These are phyloP conservation scores for Austroboletus eburneus DNA, from an alignment of 768 basidiomycete genomes.

Conservation along the genomic window DNA sequence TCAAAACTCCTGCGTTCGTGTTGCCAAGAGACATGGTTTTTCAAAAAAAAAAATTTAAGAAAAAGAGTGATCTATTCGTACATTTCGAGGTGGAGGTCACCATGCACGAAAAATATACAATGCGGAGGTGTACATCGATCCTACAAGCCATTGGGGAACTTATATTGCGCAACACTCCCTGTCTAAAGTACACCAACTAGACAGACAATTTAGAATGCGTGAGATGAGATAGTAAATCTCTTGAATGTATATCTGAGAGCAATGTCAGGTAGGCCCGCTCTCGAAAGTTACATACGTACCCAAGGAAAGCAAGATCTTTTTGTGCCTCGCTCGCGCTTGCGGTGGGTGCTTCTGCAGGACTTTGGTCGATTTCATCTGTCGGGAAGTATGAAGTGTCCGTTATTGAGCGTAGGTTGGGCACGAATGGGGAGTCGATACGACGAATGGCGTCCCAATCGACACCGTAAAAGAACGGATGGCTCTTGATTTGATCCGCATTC, in stretches of 20 bases:
- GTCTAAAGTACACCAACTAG: neutral
- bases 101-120: too few relatives aligned
- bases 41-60: too few relatives aligned
- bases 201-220: constrained; percentile 39
- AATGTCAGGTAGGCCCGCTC: constrained; percentile 1
- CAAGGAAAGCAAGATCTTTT: constrained; percentile 65
- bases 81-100: too few relatives aligned
- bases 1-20: too few relatives aligned
- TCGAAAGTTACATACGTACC: constrained; percentile 43
- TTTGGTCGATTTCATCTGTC: constrained; percentile 82
- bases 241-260: constrained; percentile 70
- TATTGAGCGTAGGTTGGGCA: constrained; percentile 86
- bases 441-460: constrained; percentile 93
- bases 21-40: too few relatives aligned
- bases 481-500: constrained; percentile 82
- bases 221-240: constrained; percentile 62
- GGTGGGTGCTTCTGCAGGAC: constrained; percentile 56
- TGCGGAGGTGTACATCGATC: too few relatives aligned
- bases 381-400: constrained; percentile 98
- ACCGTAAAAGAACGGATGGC: constrained; percentile 91
- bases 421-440: constrained; percentile 92
- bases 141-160: too few relatives aligned
- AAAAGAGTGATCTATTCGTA: too few relatives aligned
- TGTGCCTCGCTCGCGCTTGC: constrained; percentile 58
- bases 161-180: neutral